These are phyloP conservation scores for Stephanodiscus triporus DNA, from an alignment of 108 stramenopile species.

Conservation along the genomic window DNA sequence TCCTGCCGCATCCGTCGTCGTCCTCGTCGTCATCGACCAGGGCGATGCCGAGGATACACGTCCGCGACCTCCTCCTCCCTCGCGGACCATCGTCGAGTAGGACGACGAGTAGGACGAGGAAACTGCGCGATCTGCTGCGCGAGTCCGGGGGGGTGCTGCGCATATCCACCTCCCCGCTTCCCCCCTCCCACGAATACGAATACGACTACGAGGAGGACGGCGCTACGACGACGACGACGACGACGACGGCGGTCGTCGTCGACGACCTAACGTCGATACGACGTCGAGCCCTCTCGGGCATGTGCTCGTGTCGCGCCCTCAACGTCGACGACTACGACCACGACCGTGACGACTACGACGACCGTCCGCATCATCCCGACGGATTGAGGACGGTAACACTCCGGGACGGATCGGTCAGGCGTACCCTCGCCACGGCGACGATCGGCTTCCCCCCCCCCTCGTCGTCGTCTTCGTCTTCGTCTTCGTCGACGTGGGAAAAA, in stretches of 20 bases:
- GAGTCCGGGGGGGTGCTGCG: conserved; percentile 16
- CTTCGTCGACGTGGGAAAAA: too few species aligned
- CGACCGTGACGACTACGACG: not conserved
- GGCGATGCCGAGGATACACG: not conserved
- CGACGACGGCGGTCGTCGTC: not conserved
- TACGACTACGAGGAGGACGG: not conserved
- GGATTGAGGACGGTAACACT: conserved; percentile 24
- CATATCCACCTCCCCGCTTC: not conserved
- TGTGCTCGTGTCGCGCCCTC: not conserved
- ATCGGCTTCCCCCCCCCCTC: conserved; percentile 30
- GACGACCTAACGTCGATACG: not conserved
- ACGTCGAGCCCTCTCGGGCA: not conserved
- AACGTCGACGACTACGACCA: not conserved
- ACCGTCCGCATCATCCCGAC: conserved; percentile 12
- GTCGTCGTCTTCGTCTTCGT: too few species aligned
- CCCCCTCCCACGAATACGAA: not conserved
- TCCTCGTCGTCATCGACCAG: not conserved
- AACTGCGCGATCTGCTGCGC: conserved; percentile 10
- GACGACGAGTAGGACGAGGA: too few species aligned
- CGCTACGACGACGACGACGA: not conserved
- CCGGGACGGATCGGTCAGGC: conserved; percentile 30
- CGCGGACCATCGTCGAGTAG: too few species aligned
- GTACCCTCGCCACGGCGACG: conserved; percentile 44
- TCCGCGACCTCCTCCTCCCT: not conserved
- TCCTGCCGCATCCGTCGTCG: not conserved